Evolutionary conservation across 2,329 filamentous ascomycete species (phyloP).

Genomic region (Colletotrichum phormii): DNA sequence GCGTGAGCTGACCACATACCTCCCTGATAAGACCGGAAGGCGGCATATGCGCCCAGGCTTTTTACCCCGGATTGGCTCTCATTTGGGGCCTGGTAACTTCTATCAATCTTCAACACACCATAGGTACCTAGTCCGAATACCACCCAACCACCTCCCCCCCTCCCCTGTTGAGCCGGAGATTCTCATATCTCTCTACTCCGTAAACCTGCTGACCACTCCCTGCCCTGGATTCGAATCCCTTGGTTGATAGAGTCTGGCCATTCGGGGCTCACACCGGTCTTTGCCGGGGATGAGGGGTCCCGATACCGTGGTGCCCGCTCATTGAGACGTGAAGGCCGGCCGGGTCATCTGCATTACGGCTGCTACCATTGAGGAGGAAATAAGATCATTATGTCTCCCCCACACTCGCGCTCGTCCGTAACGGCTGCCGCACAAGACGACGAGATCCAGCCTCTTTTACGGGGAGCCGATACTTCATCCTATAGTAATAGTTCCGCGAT

Average conservation of each 20-base stretch:
- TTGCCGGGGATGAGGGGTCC: slow-evolving; percentile 18
- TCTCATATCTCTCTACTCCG: slow-evolving; percentile 1
- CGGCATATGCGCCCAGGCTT: slow-evolving; percentile 9
- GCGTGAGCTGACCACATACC: not conserved
- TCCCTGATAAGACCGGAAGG: slow-evolving; percentile 4
- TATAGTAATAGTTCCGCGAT: slow-evolving; percentile 4
- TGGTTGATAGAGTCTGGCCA: slow-evolving; percentile 10
- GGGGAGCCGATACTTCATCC: not conserved
- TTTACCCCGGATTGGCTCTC: slow-evolving; percentile 13
- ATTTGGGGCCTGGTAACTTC: not conserved
- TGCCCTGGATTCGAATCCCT: not conserved
- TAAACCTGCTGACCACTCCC: not conserved
- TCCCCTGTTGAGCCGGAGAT: slow-evolving; percentile 2
- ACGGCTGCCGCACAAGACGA: not conserved
- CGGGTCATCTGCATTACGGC: not conserved
- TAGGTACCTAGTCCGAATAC: not conserved
- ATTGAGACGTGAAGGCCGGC: not conserved
- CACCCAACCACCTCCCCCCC: slow-evolving; percentile 5
- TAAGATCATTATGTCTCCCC: slow-evolving; percentile 18
- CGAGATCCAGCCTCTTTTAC: slow-evolving; percentile 27
- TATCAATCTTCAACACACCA: slow-evolving; percentile 2
- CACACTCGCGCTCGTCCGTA: not conserved
- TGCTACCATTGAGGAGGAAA: not conserved
- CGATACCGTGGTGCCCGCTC: slow-evolving; percentile 4
- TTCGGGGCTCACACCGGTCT: slow-evolving; percentile 12